Evolutionary conservation across 2,329 filamentous ascomycete species (phyloP).

Genomic region (Epichloe glyceriae): DNA sequence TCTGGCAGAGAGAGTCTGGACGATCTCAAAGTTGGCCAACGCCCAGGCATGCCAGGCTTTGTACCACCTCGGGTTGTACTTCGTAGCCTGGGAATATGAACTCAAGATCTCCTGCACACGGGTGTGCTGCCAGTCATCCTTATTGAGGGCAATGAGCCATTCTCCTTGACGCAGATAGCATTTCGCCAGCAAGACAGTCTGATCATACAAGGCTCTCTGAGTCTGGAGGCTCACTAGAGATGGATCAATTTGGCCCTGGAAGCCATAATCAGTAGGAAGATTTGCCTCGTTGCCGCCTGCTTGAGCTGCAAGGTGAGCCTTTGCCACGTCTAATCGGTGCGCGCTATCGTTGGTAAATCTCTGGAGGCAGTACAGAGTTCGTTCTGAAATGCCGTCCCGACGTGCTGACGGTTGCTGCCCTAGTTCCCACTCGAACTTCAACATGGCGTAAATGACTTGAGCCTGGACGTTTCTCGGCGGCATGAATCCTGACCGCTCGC

Average conservation of each 20-base stretch:
- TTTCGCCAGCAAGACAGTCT: constrained; percentile 70
- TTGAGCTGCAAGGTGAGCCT: constrained; percentile 35
- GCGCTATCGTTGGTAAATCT: constrained; percentile 49
- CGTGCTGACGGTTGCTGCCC: constrained; percentile 45
- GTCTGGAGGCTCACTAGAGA: constrained; percentile 34
- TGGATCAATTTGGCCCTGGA: constrained; percentile 33
- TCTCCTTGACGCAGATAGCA: constrained; percentile 94
- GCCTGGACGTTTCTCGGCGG: constrained; percentile 42
- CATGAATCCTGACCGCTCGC: constrained; percentile 7
- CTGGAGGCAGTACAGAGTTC: constrained; percentile 44
- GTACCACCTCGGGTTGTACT: constrained; percentile 91
- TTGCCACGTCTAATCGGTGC: constrained; percentile 39
- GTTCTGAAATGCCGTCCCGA: constrained; percentile 34
- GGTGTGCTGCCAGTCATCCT: constrained; percentile 78
- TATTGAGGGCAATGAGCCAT: constrained; percentile 79
- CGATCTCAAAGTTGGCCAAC: constrained; percentile 94
- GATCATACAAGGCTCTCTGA: constrained; percentile 42
- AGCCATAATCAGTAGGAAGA: constrained; percentile 33
- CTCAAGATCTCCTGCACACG: constrained; percentile 77
- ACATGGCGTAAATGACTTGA: constrained; percentile 86
- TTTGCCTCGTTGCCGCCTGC: constrained; percentile 30
- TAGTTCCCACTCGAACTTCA: constrained; percentile 93
- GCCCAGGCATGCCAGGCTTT: constrained; percentile 99
- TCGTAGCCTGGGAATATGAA: constrained; percentile 85
- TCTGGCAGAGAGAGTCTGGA: constrained; percentile 63